phyloP scores from a whole-genome alignment of 2,329 filamentous ascomycete genomes.

The Talaromyces sp. region DNA sequence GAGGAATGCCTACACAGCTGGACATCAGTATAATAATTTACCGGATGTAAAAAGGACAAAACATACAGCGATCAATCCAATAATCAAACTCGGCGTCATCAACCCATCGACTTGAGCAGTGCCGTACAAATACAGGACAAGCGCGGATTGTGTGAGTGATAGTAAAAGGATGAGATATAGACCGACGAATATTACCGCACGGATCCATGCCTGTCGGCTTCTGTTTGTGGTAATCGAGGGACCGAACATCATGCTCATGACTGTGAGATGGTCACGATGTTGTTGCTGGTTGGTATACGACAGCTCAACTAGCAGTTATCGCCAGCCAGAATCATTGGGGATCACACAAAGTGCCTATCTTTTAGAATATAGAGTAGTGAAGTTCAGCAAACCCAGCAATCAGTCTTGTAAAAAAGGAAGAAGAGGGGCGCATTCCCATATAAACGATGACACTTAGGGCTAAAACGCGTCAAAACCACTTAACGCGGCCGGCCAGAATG shows the following conservation, averaged over 20 bases:
- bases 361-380: background rate
- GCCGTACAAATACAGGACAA: slow-evolving; percentile 36
- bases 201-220: slow-evolving; percentile 29
- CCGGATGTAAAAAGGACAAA: background rate
- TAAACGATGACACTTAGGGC: slow-evolving; percentile 19
- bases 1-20: slow-evolving; percentile 31
- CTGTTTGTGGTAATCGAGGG: background rate
- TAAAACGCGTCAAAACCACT: slow-evolving; percentile 16
- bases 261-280: background rate
- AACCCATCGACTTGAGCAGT: slow-evolving; percentile 36
- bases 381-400: background rate
- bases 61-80: slow-evolving; percentile 35
- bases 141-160: slow-evolving; percentile 34
- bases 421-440: slow-evolving; percentile 6
- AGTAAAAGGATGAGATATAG: slow-evolving; percentile 35
- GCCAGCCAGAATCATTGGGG: background rate
- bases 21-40: background rate
- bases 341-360: background rate
- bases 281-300: background rate
- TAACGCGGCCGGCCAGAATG: slow-evolving; percentile 5
- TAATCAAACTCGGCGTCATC: slow-evolving; percentile 36
- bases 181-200: slow-evolving; percentile 35
- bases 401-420: background rate
- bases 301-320: background rate
- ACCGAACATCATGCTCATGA: slow-evolving; percentile 5